Base-by-base conservation (phyloP, 2,329 filamentous ascomycete species). In the Fusarium sp. region DNA sequence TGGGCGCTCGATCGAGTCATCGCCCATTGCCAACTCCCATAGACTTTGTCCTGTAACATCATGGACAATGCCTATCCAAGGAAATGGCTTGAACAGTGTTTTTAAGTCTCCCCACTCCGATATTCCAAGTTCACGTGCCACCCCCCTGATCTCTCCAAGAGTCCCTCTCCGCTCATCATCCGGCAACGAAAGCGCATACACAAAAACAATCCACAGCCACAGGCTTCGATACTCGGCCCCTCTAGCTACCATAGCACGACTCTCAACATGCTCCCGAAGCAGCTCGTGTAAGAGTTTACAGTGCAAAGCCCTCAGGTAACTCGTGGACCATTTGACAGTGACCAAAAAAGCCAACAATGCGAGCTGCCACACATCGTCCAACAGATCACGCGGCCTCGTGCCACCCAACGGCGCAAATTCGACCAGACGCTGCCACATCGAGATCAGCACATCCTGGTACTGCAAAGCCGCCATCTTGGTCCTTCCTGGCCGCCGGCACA, bases 11-110 rank as follows among this genome's bases (percentile, higher is more conserved):
- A 33, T 33, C 5, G 10, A 15, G 13, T 15, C 9, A n/a, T 19
- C 7, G 4, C 17, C 4, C 4, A 44, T 5, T 5, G 37, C 15
- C 7, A n/a, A 20, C 19, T 65, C 62, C 69, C 69, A 71, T 1
- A 71, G 6, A 15, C 41, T 32, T 33, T 39, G 62, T 3, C 66
- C 66, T 15, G 32, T 41, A 15, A 32, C 22, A 10, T 65, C 66
- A 17, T 71, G 68, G 11, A 71, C 55, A 13, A 64, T 26, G 0
- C 26, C 30, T 41, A 71, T 65, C 68, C 68, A 71, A 3, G 68
- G 68, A 32, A 68, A 68, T 4, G 44, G 39, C 26, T 47, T 53
- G 2, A 68, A 17, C 17, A 11, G 39, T 1, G 26, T 17, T 28
- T 26, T 70, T 1, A 26, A 28, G 3, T 60, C 68, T 3, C 61